phyloP scores from a whole-genome alignment of 805 yeast genomes.

The Hanseniaspora vineae region DNA sequence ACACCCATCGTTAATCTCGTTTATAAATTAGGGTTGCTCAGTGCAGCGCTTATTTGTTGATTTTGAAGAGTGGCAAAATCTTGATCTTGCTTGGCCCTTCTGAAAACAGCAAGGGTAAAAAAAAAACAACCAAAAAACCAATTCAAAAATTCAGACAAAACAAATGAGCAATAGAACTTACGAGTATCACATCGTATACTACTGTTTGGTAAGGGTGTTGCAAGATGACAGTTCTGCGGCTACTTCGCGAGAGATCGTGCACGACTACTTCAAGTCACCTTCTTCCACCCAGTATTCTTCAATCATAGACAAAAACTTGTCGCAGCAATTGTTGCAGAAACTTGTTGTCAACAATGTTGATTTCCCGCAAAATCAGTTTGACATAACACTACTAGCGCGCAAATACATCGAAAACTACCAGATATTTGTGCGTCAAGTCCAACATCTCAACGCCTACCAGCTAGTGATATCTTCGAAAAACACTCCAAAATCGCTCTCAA shows the following conservation, averaged over 20 bases:
- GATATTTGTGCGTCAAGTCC: background rate
- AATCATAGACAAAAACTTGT: background rate
- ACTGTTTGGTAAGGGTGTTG: background rate
- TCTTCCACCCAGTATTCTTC: conserved; percentile 1
- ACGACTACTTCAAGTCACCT: background rate
- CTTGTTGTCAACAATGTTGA: background rate
- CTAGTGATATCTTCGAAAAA: background rate
- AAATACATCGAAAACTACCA: background rate
- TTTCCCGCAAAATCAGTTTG: background rate
- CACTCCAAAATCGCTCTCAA: conserved; percentile 1
- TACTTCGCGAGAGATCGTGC: background rate
- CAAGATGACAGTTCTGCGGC: background rate
- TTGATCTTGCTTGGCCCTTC: too few relatives aligned
- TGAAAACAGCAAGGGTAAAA: too few relatives aligned
- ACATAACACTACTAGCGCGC: background rate
- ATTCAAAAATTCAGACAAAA: too few relatives aligned
- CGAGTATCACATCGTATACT: background rate
- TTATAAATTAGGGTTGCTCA: too few relatives aligned
- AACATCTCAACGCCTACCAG: background rate
- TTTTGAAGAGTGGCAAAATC: too few relatives aligned
- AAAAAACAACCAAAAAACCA: too few relatives aligned
- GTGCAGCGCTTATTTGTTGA: too few relatives aligned
- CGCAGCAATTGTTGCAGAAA: background rate
- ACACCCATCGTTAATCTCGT: too few relatives aligned
- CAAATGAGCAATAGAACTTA: background rate